These are phyloP conservation scores for Hypoxylon sp. DNA, from an alignment of 2,329 filamentous ascomycete genomes.

Conservation along the genomic window DNA sequence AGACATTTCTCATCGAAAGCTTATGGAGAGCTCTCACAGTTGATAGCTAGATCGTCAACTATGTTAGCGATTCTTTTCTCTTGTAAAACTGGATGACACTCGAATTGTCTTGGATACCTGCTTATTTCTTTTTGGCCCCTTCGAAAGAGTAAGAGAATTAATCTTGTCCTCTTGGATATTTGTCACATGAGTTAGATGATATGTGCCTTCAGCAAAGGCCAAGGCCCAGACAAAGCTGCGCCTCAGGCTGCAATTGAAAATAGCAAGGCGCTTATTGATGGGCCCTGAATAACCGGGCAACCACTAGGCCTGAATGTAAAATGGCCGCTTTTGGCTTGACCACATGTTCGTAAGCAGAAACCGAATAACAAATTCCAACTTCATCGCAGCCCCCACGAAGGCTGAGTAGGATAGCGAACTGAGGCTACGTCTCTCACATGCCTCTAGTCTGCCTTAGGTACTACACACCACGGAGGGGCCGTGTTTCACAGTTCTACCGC, in stretches of 20 bases:
- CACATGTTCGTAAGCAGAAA: not conserved
- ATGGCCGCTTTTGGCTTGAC: not conserved
- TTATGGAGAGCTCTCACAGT: not conserved
- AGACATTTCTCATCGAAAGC: not conserved
- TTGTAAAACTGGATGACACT: not conserved
- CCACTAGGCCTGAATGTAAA: not conserved
- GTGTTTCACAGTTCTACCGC: constrained; percentile 25
- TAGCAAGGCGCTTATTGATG: constrained; percentile 14
- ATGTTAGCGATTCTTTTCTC: constrained; percentile 1
- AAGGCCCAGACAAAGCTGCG: constrained; percentile 7
- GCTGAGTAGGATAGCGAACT: constrained; percentile 1
- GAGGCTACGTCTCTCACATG: constrained; percentile 12
- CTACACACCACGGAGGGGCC: constrained; percentile 6
- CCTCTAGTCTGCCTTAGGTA: constrained; percentile 2
- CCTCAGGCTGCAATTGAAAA: constrained; percentile 1
- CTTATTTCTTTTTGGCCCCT: not conserved
- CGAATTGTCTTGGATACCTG: not conserved
- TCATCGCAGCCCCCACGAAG: not conserved
- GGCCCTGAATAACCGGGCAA: not conserved
- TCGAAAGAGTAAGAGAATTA: not conserved
- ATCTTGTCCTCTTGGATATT: constrained; percentile 5
- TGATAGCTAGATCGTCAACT: not conserved
- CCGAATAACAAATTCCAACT: not conserved
- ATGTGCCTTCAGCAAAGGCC: constrained; percentile 5
- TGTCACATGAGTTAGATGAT: not conserved